phyloP scores from a whole-genome alignment of 139 green algal species.

The Chlamydomonas asymmetrica region DNA sequence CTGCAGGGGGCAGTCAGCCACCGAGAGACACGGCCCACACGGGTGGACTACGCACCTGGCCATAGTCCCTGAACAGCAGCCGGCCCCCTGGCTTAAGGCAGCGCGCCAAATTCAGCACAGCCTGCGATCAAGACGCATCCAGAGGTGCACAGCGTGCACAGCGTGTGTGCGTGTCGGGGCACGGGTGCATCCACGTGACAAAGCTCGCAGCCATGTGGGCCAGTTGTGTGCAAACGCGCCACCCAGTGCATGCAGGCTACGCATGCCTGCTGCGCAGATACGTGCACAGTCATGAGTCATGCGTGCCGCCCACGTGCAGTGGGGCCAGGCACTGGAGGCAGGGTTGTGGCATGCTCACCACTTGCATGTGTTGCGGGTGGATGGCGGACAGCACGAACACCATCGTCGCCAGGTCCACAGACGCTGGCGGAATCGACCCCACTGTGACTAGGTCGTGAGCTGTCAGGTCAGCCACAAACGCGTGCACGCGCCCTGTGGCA shows the following conservation, averaged over 20 bases:
- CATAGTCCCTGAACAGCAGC: slow-evolving; percentile 82
- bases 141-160: neutral
- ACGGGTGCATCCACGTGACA: no score
- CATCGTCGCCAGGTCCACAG: slow-evolving; percentile 59
- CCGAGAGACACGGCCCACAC: no score
- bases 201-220: no score
- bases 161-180: neutral
- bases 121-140: slow-evolving; percentile 28
- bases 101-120: slow-evolving; percentile 58
- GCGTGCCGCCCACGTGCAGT: neutral
- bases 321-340: neutral
- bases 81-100: slow-evolving; percentile 63
- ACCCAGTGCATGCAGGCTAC: no score
- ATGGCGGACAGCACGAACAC: slow-evolving; percentile 96
- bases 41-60: no score
- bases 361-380: slow-evolving; percentile 64
- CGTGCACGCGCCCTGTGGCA: slow-evolving; percentile 45
- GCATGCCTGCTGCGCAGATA: neutral
- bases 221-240: no score
- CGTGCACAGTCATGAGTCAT: neutral
- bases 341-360: no score
- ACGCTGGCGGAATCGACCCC: neutral
- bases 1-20: no score
- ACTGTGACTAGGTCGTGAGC: slow-evolving; percentile 39
- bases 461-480: slow-evolving; percentile 89